Percentiles rank a stretch among this genome's conserved stretches.
Evolutionary conservation across 116 monocot genomes (phyloP).

Genomic region (Trichopus zeylanicus): DNA sequence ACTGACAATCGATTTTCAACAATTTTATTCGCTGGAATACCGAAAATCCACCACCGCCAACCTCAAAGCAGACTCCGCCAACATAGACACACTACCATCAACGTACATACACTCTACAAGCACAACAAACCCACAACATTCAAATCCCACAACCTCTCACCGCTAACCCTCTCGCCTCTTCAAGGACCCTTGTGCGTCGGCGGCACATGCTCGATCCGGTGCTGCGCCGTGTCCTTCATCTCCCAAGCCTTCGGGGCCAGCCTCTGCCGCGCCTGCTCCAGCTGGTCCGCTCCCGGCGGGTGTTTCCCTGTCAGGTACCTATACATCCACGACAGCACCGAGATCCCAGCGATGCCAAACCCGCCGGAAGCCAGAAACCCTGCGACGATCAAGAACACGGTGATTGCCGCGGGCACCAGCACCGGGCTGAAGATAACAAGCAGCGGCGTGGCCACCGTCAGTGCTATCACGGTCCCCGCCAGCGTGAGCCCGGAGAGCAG

Average conservation of each 20-base stretch:
- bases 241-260: constrained; percentile 34
- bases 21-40: too few relatives aligned
- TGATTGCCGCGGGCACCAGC: constrained; percentile 45
- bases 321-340: constrained; percentile 61
- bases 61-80: too few relatives aligned
- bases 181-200: too few relatives aligned
- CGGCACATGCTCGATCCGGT: not conserved
- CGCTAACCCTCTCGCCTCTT: too few relatives aligned
- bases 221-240: constrained; percentile 22
- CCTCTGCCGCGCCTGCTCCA: constrained; percentile 27
- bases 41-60: too few relatives aligned
- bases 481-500: constrained; percentile 50
- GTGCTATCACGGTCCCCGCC: constrained; percentile 45
- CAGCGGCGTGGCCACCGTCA: constrained; percentile 45
- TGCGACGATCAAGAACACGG: constrained; percentile 20
- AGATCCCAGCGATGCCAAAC: constrained; percentile 53
- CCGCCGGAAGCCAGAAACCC: constrained; percentile 59
- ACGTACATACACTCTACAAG: too few relatives aligned
- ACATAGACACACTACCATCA: too few relatives aligned
- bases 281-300: constrained; percentile 34
- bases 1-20: too few relatives aligned
- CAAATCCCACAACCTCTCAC: too few relatives aligned
- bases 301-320: constrained; percentile 55
- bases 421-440: constrained; percentile 74
- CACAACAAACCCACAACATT: too few relatives aligned